Evolutionary conservation across 2,329 filamentous ascomycete species (phyloP), one percentile per base, ranked within the genome.

Genomic region (Neopestalotiopsis rosae): DNA sequence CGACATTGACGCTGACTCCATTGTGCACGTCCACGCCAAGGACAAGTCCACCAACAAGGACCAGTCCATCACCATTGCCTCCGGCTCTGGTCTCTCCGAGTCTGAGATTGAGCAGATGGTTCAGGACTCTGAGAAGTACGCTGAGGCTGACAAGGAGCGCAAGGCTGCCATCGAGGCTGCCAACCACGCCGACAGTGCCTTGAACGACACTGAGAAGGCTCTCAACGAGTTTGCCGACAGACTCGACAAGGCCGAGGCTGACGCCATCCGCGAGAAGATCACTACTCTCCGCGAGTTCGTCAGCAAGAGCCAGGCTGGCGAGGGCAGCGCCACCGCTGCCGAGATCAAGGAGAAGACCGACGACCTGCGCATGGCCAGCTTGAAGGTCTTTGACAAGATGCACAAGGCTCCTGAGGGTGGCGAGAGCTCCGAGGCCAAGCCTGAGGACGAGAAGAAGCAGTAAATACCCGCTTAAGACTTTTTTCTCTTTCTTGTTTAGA

Each of bases 41-140:
- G 95, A 98, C 87, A 98, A 98, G 92, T 95, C 94, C 76, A 98
- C 95, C 85, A 94, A 94, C 91, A 98, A 98, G 91, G 95, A 98
- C 81, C 95, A 99, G 89, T 98, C 95, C 72, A 98, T 99, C 86
- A 98, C 95, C 81, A 97, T 99, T 82, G 95, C 95, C 68, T 98
- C 95, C 70, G 96, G 95, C 82, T 98, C 95, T 73, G 95, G 96
- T 90, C 92, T 98, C 69, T 97, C 94, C 62, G 95, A 99, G 71
- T 83, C 88, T 68, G 95, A 99, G 88, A 99, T 99, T 74, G 90
- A 98, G 87, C 91, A 90, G 86, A 98, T 99, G 96, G 95, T 99
- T 80, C 88, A 95, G 81, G 96, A 98, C 81, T 97, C 96, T 67
- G 95, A 98, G 91, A 95, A 94, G 86, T 98, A 97, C 81, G 94